Conservation (phyloP, 2,329 filamentous ascomycete species). For the Helotiales sp. region DNA sequence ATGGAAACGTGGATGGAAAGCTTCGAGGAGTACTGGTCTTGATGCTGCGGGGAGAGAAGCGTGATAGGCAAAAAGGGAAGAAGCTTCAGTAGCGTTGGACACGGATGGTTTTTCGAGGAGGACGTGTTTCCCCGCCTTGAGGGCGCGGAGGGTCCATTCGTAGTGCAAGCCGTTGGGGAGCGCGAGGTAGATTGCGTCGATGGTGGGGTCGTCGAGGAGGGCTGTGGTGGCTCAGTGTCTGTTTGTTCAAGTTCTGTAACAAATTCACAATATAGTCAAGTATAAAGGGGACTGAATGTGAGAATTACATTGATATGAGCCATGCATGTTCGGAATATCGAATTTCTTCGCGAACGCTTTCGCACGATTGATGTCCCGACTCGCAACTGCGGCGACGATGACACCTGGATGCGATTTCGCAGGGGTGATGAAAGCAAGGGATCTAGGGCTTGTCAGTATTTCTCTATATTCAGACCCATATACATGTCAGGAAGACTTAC, state of each 20-base stretch:
- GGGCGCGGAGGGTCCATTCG: constrained; percentile 24
- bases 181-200: constrained; percentile 25
- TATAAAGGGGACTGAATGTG: background rate
- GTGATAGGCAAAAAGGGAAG: constrained; percentile 48
- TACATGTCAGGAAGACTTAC: constrained; percentile 28
- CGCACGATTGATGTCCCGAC: constrained; percentile 53
- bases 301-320: constrained; percentile 33
- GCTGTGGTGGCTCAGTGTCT: constrained; percentile 28
- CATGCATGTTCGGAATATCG: constrained; percentile 12
- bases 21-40: constrained; percentile 56
- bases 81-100: constrained; percentile 40
- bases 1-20: constrained; percentile 57
- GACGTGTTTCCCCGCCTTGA: constrained; percentile 24
- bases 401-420: constrained; percentile 59
- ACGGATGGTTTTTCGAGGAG: constrained; percentile 22
- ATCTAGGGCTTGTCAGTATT: constrained; percentile 38
- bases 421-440: constrained; percentile 52
- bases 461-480: background rate
- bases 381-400: constrained; percentile 57
- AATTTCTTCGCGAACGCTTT: constrained; percentile 45
- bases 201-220: constrained; percentile 41
- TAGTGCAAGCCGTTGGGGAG: constrained; percentile 37
- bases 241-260: too few relatives aligned
- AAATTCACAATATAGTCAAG: too few relatives aligned
- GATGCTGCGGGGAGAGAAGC: constrained; percentile 43